Conservation (phyloP, 176 grass and related monocot species). For the Oryza glumipatula region DNA sequence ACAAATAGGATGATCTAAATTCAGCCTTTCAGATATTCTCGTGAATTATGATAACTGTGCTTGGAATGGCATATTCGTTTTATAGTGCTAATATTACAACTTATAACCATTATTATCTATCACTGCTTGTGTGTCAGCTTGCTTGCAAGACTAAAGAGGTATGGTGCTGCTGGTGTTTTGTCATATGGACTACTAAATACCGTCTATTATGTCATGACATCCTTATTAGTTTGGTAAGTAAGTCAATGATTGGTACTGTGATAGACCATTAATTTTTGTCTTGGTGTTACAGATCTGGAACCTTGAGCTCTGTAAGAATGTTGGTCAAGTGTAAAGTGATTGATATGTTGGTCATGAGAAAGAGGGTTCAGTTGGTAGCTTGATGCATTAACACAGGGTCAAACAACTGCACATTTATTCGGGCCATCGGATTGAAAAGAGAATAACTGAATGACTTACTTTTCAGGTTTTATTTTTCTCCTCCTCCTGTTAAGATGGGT, state of each 20-base stretch:
- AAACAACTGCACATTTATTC: not conserved
- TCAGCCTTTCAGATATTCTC: not conserved
- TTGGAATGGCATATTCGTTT: not conserved
- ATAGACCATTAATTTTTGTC: not conserved
- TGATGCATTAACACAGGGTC: not conserved
- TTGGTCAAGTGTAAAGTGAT: conserved; percentile 4
- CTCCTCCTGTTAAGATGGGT: conserved; percentile 85
- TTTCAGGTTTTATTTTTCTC: conserved; percentile 91
- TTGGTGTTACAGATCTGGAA: conserved; percentile 6
- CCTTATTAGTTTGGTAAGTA: conserved; percentile 94
- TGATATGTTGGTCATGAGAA: conserved; percentile 1
- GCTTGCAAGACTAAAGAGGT: conserved; percentile 81
- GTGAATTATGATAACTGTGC: conserved; percentile 2
- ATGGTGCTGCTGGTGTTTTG: conserved; percentile 84
- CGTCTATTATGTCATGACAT: conserved; percentile 80
- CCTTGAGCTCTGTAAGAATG: conserved; percentile 8
- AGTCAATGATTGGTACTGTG: conserved; percentile 30
- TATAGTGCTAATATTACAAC: not conserved
- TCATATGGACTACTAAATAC: conserved; percentile 98
- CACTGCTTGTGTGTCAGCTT: conserved; percentile 47
- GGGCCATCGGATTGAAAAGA: conserved; percentile 4
- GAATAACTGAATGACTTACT: conserved; percentile 9
- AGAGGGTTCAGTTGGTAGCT: not conserved
- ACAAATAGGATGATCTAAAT: not conserved
- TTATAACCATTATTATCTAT: not conserved